Conservation (phyloP, 805 yeast genomes). For the Kodamaea fukazawae region DNA sequence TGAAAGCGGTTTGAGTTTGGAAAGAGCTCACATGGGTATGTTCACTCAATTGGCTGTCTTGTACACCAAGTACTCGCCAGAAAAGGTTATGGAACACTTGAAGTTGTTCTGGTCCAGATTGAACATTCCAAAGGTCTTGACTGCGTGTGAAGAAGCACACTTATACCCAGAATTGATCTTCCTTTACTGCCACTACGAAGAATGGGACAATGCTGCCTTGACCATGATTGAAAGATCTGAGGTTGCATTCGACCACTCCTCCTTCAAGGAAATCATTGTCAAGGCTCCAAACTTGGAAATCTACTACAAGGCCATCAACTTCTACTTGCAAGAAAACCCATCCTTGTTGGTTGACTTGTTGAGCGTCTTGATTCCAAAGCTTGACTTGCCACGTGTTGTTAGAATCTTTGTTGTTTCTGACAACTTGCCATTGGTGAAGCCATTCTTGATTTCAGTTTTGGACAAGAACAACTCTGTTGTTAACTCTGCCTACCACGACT, state of each 20-base stretch:
- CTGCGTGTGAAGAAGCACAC: constrained; percentile 91
- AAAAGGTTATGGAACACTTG: constrained; percentile 91
- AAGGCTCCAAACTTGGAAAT: constrained; percentile 96
- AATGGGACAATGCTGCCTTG: constrained; percentile 97
- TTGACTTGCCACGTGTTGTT: constrained; percentile 93
- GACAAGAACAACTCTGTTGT: constrained; percentile 88
- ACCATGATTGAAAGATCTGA: constrained; percentile 95
- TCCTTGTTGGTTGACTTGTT: constrained; percentile 83
- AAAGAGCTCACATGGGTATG: constrained; percentile 99
- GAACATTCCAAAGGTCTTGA: constrained; percentile 94
- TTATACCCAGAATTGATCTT: constrained; percentile 95
- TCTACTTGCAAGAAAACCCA: constrained; percentile 90
- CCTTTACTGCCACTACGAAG: constrained; percentile 96
- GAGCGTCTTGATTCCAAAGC: constrained; percentile 78
- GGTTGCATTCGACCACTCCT: constrained; percentile 86
- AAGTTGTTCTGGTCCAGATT: constrained; percentile 97
- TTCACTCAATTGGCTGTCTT: constrained; percentile 92
- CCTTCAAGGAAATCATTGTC: constrained; percentile 91
- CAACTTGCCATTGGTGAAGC: constrained; percentile 92
- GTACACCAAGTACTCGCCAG: constrained; percentile 88
- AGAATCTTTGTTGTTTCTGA: constrained; percentile 93
- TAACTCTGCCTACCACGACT: constrained; percentile 91
- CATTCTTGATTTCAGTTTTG: constrained; percentile 88
- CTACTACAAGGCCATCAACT: constrained; percentile 94
- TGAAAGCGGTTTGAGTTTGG: constrained; percentile 93